phyloP scores from a whole-genome alignment of 768 basidiomycete species.

The Termitomyces eurrhizus region DNA sequence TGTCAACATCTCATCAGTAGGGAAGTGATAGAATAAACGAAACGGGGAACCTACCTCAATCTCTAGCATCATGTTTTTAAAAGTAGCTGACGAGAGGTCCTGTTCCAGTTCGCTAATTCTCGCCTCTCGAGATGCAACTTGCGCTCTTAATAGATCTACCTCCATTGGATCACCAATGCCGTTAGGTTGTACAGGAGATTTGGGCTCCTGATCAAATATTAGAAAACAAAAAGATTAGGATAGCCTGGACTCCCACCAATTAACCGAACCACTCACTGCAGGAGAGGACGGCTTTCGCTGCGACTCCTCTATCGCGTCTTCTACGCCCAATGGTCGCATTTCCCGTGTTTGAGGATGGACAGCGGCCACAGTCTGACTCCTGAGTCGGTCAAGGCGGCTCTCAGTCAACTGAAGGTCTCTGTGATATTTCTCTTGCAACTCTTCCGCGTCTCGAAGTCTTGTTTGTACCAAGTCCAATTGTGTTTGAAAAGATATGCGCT shows the following conservation, averaged over 20 bases:
- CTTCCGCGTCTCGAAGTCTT: constrained; percentile 46
- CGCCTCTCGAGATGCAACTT: constrained; percentile 38
- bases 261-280: constrained; percentile 67
- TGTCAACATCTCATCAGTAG: constrained; percentile 17
- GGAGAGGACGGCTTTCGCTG: constrained; percentile 56
- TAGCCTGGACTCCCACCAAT: constrained; percentile 60
- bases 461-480: constrained; percentile 49
- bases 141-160: constrained; percentile 35
- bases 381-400: constrained; percentile 57
- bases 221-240: constrained; percentile 39
- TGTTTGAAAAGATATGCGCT: constrained; percentile 59
- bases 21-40: not conserved
- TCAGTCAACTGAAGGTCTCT: constrained; percentile 53
- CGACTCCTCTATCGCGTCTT: constrained; percentile 43
- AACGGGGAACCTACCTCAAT: constrained; percentile 34
- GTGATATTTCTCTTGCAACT: constrained; percentile 44
- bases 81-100: constrained; percentile 40
- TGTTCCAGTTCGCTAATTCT: constrained; percentile 46
- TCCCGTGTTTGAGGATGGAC: constrained; percentile 35
- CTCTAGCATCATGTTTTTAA: constrained; percentile 40
- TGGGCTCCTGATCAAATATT: constrained; percentile 40
- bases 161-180: constrained; percentile 34
- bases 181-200: constrained; percentile 30
- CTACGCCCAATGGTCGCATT: constrained; percentile 24
- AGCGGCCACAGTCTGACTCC: constrained; percentile 49